phyloP scores from a whole-genome alignment of 2,329 filamentous ascomycete genomes.

The Onygena corvina region DNA sequence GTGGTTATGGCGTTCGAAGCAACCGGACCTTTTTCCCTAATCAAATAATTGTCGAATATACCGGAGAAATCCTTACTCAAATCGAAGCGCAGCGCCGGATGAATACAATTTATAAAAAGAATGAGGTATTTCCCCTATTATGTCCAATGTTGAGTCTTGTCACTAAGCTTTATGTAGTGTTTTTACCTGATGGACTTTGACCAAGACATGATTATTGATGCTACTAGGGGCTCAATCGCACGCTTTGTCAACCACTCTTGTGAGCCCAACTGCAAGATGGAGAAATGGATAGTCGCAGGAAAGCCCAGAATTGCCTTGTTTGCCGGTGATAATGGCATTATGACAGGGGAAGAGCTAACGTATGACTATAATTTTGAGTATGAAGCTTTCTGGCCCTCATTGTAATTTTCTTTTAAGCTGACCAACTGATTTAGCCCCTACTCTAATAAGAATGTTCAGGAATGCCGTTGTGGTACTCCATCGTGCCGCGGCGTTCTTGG shows the following conservation, averaged over 20 bases:
- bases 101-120: slow-evolving; percentile 86
- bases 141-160: no score
- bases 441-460: slow-evolving; percentile 51
- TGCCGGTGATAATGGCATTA: slow-evolving; percentile 76
- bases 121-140: slow-evolving; percentile 52
- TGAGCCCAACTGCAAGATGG: slow-evolving; percentile 92
- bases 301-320: slow-evolving; percentile 95
- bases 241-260: slow-evolving; percentile 98
- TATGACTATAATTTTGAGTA: slow-evolving; percentile 77
- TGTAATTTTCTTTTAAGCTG: neutral
- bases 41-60: slow-evolving; percentile 97
- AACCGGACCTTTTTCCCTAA: slow-evolving; percentile 77
- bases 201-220: slow-evolving; percentile 97
- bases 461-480: slow-evolving; percentile 50
- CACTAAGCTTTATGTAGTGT: slow-evolving; percentile 46
- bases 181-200: slow-evolving; percentile 99
- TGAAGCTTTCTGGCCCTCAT: slow-evolving; percentile 19
- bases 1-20: slow-evolving; percentile 82
- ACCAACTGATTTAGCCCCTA: slow-evolving; percentile 34
- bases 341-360: slow-evolving; percentile 89
- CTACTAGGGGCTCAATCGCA: slow-evolving; percentile 87
- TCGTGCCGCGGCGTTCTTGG: slow-evolving; percentile 52
- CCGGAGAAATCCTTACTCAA: slow-evolving; percentile 93
- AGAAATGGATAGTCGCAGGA: slow-evolving; percentile 90
- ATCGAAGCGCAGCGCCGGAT: slow-evolving; percentile 86